These are phyloP conservation scores for Ceratocystis smalleyi DNA, from an alignment of 2,329 filamentous ascomycete species.

Conservation along the genomic window DNA sequence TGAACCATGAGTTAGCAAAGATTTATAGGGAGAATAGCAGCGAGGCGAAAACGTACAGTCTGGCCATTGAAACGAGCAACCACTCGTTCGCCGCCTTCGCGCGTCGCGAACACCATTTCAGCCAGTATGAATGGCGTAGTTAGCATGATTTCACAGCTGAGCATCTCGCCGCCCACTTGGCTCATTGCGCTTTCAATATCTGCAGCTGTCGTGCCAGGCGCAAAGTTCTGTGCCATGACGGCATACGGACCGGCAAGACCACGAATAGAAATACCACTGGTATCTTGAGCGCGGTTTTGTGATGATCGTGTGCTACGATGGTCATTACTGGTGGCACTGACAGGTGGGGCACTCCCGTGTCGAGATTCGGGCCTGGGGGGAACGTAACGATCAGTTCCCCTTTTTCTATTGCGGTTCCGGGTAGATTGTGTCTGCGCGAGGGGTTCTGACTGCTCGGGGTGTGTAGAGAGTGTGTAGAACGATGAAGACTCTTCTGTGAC, in stretches of 20 bases:
- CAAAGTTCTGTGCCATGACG: constrained; percentile 68
- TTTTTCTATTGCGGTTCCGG: not conserved
- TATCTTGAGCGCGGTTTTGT: not conserved
- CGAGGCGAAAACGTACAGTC: constrained; percentile 37
- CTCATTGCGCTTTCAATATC: constrained; percentile 72
- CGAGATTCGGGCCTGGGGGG: not conserved
- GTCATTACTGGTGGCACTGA: constrained; percentile 18
- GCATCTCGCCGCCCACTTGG: constrained; percentile 53
- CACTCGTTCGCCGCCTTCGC: constrained; percentile 57
- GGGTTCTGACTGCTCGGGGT: not conserved
- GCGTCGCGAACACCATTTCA: constrained; percentile 59
- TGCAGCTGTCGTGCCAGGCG: constrained; percentile 62
- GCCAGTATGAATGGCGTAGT: constrained; percentile 57
- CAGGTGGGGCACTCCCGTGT: not conserved
- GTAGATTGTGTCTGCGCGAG: not conserved
- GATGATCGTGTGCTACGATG: not conserved
- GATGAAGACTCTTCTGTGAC: not conserved
- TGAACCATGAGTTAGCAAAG: not conserved
- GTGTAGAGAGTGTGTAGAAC: constrained; percentile 6
- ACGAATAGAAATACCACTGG: constrained; percentile 52
- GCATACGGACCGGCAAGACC: constrained; percentile 58
- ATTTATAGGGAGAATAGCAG: not conserved
- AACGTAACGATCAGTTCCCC: not conserved
- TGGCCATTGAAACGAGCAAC: constrained; percentile 65
- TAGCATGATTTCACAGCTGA: constrained; percentile 52